These are phyloP conservation scores for Hanseniaspora vineae DNA, from an alignment of 805 yeast genomes.

Conservation along the genomic window DNA sequence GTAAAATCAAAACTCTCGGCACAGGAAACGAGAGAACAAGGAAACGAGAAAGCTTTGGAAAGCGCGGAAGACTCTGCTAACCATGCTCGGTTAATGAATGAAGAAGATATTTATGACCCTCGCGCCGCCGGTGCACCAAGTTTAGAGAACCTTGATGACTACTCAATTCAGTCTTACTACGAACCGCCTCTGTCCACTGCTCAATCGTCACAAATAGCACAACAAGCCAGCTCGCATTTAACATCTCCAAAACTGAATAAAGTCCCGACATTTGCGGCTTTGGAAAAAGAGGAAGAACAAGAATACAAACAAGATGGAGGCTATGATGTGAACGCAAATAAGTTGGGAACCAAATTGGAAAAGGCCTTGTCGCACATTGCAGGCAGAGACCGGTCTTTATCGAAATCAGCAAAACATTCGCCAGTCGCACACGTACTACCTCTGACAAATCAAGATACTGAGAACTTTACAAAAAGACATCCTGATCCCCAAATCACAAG, in stretches of 20 bases:
- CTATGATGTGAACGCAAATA: constrained; percentile 23
- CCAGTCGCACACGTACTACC: background rate
- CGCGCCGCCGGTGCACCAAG: background rate
- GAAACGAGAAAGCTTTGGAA: background rate
- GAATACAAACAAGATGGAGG: constrained; percentile 7
- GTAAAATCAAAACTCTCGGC: background rate
- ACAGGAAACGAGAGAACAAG: background rate
- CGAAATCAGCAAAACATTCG: background rate
- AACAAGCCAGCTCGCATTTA: background rate
- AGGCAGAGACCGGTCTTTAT: background rate
- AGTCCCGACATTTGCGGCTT: background rate
- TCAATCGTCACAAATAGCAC: no score
- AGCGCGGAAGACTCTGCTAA: background rate
- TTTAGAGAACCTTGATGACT: constrained; percentile 3
- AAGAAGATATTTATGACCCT: background rate
- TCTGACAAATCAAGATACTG: background rate
- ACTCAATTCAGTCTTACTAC: no score
- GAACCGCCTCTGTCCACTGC: no score
- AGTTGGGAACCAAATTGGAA: constrained; percentile 24
- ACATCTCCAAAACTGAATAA: background rate
- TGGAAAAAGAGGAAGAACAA: background rate
- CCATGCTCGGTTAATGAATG: background rate
- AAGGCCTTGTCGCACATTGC: constrained; percentile 16
- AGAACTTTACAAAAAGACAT: background rate
- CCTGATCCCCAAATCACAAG: background rate